Percentiles rank a stretch among this genome's conserved stretches.
phyloP scores from a whole-genome alignment of 805 yeast species.

The Ogataea nonfermentans region DNA sequence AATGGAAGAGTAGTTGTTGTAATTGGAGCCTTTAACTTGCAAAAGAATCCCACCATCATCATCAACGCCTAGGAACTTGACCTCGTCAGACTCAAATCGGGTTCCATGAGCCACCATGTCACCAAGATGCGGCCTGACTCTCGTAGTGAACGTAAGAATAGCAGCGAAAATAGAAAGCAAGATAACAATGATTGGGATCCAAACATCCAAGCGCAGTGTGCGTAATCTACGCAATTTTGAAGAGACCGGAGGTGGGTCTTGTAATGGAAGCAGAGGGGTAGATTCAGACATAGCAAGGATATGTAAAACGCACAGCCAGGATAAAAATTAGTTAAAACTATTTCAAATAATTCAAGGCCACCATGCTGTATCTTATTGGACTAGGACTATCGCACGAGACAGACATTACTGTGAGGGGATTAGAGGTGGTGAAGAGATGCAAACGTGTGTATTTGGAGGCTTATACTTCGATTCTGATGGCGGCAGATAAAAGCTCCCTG shows the following conservation, averaged over 20 bases:
- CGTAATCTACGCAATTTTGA: background rate
- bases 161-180: conserved; percentile 13
- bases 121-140: conserved; percentile 30
- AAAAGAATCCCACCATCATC: conserved; percentile 35
- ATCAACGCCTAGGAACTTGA: conserved; percentile 32
- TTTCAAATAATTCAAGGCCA: background rate
- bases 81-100: conserved; percentile 30
- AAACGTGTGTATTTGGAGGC: conserved; percentile 93
- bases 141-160: conserved; percentile 11
- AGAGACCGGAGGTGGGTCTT: background rate
- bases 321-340: conserved; percentile 5
- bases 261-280: conserved; percentile 16
- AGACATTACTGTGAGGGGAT: conserved; percentile 93
- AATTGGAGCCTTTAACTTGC: conserved; percentile 31
- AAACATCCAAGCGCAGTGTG: conserved; percentile 24
- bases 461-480: conserved; percentile 93
- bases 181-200: conserved; percentile 25
- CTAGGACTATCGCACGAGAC: conserved; percentile 84
- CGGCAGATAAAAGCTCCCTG: conserved; percentile 70
- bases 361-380: conserved; percentile 87
- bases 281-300: conserved; percentile 15
- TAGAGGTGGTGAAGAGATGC: conserved; percentile 79
- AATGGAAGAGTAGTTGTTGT: conserved; percentile 34
- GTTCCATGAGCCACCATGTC: conserved; percentile 34
- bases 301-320: conserved; percentile 3